Base-by-base conservation (phyloP, 2,329 filamentous ascomycete species). In the Periconia sp. region DNA sequence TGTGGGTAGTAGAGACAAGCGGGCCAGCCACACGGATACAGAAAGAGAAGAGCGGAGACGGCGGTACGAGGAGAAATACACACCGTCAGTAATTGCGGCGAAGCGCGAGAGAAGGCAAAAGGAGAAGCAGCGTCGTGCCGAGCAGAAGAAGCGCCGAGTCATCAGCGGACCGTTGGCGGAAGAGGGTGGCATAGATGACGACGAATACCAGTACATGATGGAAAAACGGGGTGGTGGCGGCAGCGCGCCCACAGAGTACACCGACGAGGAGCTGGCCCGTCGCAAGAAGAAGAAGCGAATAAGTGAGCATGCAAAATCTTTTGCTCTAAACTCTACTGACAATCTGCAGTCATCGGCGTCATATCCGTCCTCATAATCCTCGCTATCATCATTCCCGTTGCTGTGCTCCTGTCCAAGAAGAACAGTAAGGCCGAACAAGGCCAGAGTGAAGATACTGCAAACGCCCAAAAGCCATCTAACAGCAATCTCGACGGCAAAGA, bases 271-370 rank as follows among this genome's bases (percentile, higher is more conserved):
- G 21, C 59, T 66, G 26, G 61, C 59, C 22, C 55, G 46, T 56
- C 52, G 68, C 65, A 66, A 68, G 62, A 68, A 75, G 68, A 57
- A 65, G 68, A 69, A 86, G 69, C 82, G 81, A 57, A 78, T 84
- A 52, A 80, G 83, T 85, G 63, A 63, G 81, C 63, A 13, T n/a
- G n/a, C 29, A 7, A 36, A 22, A 10, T 13, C n/a, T 19, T 16
- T 22, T 16, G 21, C 2, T 22, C 12, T 21, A 25, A 19, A 23
- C 15, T n/a, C 17, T 40, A 23, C 36, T 43, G 18, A 43, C 40
- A 24, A 15, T 5, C 63, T 40, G 55, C 57, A 49, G 70, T 77
- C 12, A 70, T 71, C 23, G 65, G 69, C 1, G 68, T 66, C 8
- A 40, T 68, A 8, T 54, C 59, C 2, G 45, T 74, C 3, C 43